Evolutionary conservation across 768 basidiomycete species (phyloP).

Genomic region (Russula virescens): DNA sequence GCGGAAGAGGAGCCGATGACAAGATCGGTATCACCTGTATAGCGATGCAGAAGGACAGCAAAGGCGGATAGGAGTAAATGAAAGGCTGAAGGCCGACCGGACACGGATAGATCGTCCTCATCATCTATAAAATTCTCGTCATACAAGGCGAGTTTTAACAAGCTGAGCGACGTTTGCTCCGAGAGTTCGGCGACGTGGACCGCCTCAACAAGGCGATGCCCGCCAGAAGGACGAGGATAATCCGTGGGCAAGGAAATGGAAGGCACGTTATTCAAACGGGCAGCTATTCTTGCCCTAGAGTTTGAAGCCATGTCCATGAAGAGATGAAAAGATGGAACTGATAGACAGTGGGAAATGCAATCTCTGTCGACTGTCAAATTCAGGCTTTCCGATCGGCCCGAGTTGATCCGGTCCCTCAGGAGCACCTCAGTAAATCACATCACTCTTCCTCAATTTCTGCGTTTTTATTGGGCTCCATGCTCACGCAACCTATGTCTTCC

Average conservation of each 20-base stretch:
- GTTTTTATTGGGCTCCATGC: no score
- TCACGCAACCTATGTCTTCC: no score
- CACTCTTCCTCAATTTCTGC: no score
- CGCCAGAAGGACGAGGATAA: constrained; percentile 77
- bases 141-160: constrained; percentile 78
- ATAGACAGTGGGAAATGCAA: no score
- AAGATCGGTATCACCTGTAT: constrained; percentile 92
- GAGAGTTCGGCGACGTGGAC: constrained; percentile 67
- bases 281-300: constrained; percentile 48
- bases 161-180: constrained; percentile 64
- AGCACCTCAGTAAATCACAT: no score
- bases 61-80: constrained; percentile 92
- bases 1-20: constrained; percentile 87
- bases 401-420: no score
- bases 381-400: no score
- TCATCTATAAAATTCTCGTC: constrained; percentile 47
- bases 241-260: constrained; percentile 92
- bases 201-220: constrained; percentile 79
- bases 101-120: constrained; percentile 44
- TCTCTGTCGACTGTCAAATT: no score
- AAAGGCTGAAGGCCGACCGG: constrained; percentile 69
- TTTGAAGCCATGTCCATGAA: constrained; percentile 28
- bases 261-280: constrained; percentile 73
- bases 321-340: not conserved
- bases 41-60: constrained; percentile 83